A percentile compares a stretch with the other conserved stretches of the same genome.
Evolutionary conservation across 257 asterid species (phyloP).

Genomic region (Solanum bukasovii): DNA sequence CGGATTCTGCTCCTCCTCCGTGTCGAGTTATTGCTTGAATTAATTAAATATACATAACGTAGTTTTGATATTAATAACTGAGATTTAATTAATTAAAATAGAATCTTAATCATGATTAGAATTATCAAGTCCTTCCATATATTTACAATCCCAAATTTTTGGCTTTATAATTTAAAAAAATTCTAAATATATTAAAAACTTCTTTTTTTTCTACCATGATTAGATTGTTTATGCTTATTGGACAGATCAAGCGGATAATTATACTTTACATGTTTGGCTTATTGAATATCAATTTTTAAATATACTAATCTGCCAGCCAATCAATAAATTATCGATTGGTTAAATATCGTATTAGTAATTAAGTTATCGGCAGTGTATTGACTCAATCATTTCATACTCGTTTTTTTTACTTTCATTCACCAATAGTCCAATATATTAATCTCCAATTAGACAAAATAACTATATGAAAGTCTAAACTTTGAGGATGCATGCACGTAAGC

Average conservation of each 20-base stretch:
- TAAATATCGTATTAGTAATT: too few relatives aligned
- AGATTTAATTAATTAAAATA: background rate
- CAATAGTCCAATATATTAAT: too few relatives aligned
- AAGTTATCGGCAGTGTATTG: background rate
- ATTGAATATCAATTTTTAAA: too few relatives aligned
- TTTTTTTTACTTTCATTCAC: background rate
- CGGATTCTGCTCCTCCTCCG: background rate
- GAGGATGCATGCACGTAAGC: background rate
- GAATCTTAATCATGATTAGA: too few relatives aligned
- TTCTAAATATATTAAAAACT: too few relatives aligned
- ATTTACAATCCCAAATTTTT: background rate
- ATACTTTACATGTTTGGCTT: fast-evolving
- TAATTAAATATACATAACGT: background rate
- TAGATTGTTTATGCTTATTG: too few relatives aligned
- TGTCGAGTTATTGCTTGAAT: background rate
- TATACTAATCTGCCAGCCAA: background rate
- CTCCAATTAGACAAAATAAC: too few relatives aligned
- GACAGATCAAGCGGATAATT: too few relatives aligned
- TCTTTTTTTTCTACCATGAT: too few relatives aligned
- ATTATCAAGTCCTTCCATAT: background rate
- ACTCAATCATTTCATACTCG: background rate
- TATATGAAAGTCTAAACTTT: background rate
- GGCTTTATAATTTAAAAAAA: background rate
- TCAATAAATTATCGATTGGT: too few relatives aligned
- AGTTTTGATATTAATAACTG: background rate